Percentiles rank a stretch among this genome's conserved stretches.
Evolutionary conservation across 345 rosid species (phyloP).

Genomic region (Mangifera indica): DNA sequence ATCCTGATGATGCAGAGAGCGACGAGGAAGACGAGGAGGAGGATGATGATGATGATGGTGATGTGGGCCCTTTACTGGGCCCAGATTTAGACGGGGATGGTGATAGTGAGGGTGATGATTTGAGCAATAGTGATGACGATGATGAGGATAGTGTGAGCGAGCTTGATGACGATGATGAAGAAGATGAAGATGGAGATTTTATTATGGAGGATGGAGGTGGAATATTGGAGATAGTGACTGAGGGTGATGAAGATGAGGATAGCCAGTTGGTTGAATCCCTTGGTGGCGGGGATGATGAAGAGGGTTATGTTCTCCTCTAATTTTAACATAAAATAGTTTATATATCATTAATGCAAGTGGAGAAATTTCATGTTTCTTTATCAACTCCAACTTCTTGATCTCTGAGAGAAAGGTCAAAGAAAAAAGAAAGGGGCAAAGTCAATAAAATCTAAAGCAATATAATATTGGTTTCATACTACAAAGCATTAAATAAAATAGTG

Average conservation of each 20-base stretch:
- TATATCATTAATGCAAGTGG: conserved; percentile 10
- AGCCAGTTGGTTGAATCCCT: conserved; percentile 64
- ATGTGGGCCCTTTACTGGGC: conserved; percentile 66
- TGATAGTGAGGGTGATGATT: conserved; percentile 62
- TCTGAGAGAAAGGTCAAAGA: neutral
- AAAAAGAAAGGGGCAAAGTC: neutral
- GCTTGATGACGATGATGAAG: conserved; percentile 46
- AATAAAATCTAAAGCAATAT: no score
- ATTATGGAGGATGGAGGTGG: conserved; percentile 60
- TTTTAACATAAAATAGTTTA: neutral
- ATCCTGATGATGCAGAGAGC: conserved; percentile 95
- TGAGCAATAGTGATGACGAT: conserved; percentile 57
- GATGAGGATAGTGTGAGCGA: conserved; percentile 62
- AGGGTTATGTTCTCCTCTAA: conserved; percentile 43
- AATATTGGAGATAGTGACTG: conserved; percentile 55
- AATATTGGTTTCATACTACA: neutral
- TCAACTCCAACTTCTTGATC: conserved; percentile 1
- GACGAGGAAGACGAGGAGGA: conserved; percentile 92
- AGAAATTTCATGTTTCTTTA: conserved; percentile 19
- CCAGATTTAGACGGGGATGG: conserved; percentile 62
- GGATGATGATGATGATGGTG: conserved; percentile 61
- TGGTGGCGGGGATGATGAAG: conserved; percentile 84
- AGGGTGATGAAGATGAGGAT: conserved; percentile 65
- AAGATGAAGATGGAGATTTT: conserved; percentile 48
- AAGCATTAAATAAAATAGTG: neutral